Conservation (phyloP, 257 asterid genomes). For the Euphrasia confusa region DNA sequence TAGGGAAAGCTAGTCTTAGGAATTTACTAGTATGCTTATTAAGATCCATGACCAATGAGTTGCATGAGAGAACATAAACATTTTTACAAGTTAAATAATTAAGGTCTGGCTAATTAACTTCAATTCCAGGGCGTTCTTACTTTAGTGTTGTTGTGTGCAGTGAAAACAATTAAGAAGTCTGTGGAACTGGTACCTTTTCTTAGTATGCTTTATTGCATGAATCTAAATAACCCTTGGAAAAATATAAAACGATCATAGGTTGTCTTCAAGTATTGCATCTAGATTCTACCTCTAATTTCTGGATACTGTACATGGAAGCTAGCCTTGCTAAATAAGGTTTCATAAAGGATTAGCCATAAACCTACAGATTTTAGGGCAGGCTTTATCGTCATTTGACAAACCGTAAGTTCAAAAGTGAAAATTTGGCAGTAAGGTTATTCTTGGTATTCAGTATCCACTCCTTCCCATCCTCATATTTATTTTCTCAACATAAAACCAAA, state of each 20-base stretch:
- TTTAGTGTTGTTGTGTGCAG: constrained; percentile 8
- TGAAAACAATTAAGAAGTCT: constrained; percentile 1
- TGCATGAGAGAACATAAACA: background rate
- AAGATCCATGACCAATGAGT: background rate
- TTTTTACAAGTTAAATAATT: background rate
- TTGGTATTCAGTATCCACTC: constrained; percentile 5
- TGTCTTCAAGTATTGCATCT: constrained; percentile 1
- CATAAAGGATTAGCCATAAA: background rate
- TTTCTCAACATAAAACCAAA: constrained; percentile 6
- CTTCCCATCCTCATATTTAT: background rate
- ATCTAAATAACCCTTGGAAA: background rate
- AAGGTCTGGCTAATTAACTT: constrained; percentile 1
- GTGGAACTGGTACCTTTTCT: background rate
- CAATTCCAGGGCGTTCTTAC: constrained; percentile 15
- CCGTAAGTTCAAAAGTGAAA: background rate
- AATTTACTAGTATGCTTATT: background rate
- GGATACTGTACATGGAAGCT: constrained; percentile 1
- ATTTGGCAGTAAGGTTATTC: background rate
- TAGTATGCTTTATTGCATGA: constrained; percentile 5
- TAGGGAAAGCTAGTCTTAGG: constrained; percentile 2
- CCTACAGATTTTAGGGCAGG: constrained; percentile 9
- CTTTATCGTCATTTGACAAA: constrained; percentile 2
- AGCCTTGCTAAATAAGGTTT: constrained; percentile 7
- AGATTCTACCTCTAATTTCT: background rate
- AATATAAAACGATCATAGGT: constrained; percentile 6